phyloP scores from a whole-genome alignment of 139 green algal species.

The Tetratostichococcus sp. region DNA sequence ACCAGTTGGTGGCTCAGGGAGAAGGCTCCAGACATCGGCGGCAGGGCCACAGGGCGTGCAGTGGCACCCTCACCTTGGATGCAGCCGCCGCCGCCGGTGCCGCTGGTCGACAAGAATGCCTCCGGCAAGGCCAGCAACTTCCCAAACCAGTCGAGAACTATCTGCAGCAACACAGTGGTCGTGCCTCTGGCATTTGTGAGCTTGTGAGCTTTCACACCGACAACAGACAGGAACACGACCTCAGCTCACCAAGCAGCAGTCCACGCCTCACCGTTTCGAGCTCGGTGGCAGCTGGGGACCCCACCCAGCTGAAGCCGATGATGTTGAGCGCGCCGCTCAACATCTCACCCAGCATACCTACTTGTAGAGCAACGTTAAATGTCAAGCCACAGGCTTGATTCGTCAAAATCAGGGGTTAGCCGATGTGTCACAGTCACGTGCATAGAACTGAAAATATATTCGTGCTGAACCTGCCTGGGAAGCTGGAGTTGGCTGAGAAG shows the following conservation, averaged over 20 bases:
- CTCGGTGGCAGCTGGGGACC: conserved; percentile 69
- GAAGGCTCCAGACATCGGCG: too few species aligned
- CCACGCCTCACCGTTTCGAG: conserved; percentile 64
- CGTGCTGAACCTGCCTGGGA: conserved; percentile 55
- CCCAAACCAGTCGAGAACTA: conserved; percentile 81
- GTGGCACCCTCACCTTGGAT: conserved; percentile 39
- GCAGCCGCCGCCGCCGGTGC: conserved; percentile 48
- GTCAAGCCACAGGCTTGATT: too few species aligned
- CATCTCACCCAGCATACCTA: conserved; percentile 69
- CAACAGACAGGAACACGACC: too few species aligned
- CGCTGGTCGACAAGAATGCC: conserved; percentile 37
- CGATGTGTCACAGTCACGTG: too few species aligned
- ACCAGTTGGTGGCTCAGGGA: too few species aligned
- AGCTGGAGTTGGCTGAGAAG: conserved; percentile 62
- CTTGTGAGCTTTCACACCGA: too few species aligned
- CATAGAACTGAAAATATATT: too few species aligned
- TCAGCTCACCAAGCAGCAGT: too few species aligned
- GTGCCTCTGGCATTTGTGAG: too few species aligned
- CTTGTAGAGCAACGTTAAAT: conserved; percentile 2
- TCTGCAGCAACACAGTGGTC: too few species aligned
- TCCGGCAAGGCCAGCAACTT: conserved; percentile 64
- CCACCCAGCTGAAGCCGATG: conserved; percentile 69
- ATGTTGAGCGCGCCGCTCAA: conserved; percentile 50
- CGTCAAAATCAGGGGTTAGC: too few species aligned
- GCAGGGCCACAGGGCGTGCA: too few species aligned